These are phyloP conservation scores for Dillenia suffruticosa DNA, from an alignment of 164 flowering plant genomes.

Conservation along the genomic window DNA sequence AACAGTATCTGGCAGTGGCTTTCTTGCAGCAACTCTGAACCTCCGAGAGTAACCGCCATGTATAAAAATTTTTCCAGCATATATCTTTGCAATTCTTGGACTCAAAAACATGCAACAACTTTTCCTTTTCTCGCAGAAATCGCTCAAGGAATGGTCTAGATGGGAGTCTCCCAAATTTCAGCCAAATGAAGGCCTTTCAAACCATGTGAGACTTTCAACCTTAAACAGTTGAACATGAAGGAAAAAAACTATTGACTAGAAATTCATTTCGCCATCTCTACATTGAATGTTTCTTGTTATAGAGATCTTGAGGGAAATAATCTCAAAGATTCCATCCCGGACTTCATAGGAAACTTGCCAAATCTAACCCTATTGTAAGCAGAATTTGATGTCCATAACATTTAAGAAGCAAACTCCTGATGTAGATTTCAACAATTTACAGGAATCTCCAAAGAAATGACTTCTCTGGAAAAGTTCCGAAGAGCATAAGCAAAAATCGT, in stretches of 20 bases:
- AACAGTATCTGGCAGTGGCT: constrained; percentile 12
- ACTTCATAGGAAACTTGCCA: constrained; percentile 7
- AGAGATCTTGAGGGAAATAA: not conserved
- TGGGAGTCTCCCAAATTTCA: constrained; percentile 5
- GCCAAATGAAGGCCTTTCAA: constrained; percentile 8
- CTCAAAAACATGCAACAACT: not conserved
- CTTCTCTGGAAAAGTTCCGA: constrained; percentile 7
- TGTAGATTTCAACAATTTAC: not conserved
- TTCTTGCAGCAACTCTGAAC: constrained; percentile 2
- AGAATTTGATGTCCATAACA: not conserved
- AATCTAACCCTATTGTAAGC: constrained; percentile 4
- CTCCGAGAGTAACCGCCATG: constrained; percentile 8
- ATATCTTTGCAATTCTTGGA: not conserved
- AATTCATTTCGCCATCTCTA: not conserved
- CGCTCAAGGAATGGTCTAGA: constrained; percentile 7
- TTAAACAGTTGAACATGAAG: not conserved
- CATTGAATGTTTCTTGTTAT: not conserved
- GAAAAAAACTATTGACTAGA: not conserved
- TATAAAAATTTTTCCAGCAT: not conserved
- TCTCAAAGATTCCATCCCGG: constrained; percentile 5
- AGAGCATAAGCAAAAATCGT: not conserved
- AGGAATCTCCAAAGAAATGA: not conserved
- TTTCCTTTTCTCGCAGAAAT: not conserved
- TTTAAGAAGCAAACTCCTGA: not conserved
- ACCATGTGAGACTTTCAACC: constrained; percentile 3